Conservation (phyloP, 495 filamentous ascomycete species). For the Chaetomium tenue region DNA sequence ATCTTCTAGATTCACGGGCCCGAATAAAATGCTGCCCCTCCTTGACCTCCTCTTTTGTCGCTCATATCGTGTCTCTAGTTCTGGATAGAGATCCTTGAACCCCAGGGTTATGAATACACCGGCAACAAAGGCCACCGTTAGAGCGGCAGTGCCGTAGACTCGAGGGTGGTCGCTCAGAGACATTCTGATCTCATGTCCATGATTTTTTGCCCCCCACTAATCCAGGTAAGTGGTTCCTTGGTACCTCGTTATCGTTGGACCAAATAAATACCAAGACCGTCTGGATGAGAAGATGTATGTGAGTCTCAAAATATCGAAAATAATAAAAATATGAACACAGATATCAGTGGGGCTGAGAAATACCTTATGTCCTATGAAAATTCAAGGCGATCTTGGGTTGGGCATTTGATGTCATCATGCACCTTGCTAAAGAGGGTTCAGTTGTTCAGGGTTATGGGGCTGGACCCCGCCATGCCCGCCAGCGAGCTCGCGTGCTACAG, state of each 20-base stretch:
- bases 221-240: no score
- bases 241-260: no score
- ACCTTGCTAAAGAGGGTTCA: neutral
- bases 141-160: slow-evolving; percentile 55
- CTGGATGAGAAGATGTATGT: no score
- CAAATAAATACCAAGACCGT: no score
- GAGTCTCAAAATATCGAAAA: no score
- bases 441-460: neutral
- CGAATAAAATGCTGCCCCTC: slow-evolving; percentile 41
- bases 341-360: neutral
- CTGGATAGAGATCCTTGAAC: slow-evolving; percentile 72
- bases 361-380: neutral
- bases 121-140: slow-evolving; percentile 68
- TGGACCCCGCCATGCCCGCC: slow-evolving; percentile 17
- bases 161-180: slow-evolving; percentile 55
- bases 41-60: slow-evolving; percentile 34
- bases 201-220: neutral
- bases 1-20: slow-evolving; percentile 54
- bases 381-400: neutral
- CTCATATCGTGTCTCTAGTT: slow-evolving; percentile 62
- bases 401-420: slow-evolving; percentile 27
- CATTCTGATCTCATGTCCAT: slow-evolving; percentile 34
- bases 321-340: neutral
- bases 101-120: slow-evolving; percentile 70
- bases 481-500: neutral